Evolutionary conservation across 768 basidiomycete genomes (phyloP).

Genomic region (Boletus subparvulus): DNA sequence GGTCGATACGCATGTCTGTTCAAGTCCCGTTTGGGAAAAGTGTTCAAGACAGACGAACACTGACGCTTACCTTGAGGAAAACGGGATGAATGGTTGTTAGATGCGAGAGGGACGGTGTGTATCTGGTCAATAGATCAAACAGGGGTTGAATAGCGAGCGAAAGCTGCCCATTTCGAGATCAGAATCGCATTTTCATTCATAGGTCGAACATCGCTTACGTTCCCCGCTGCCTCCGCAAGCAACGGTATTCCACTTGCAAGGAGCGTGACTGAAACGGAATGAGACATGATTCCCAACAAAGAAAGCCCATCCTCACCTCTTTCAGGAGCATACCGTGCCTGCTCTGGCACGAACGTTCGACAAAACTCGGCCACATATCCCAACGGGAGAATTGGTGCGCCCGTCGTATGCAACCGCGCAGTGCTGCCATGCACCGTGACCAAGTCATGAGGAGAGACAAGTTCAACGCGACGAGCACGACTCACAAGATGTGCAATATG

Average conservation of each 20-base stretch:
- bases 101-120: conserved; percentile 52
- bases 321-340: conserved; percentile 67
- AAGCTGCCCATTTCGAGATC: conserved; percentile 35
- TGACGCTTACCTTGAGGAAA: conserved; percentile 55
- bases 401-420: conserved; percentile 50
- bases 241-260: conserved; percentile 64
- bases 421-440: conserved; percentile 39
- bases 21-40: background rate
- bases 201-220: conserved; percentile 43
- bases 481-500: conserved; percentile 72
- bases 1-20: conserved; percentile 56
- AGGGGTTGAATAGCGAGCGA: conserved; percentile 57
- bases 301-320: conserved; percentile 44
- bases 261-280: conserved; percentile 49
- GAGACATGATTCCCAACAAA: background rate
- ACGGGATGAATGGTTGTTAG: conserved; percentile 71
- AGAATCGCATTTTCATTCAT: background rate
- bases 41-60: background rate
- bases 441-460: background rate
- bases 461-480: background rate
- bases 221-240: conserved; percentile 46
- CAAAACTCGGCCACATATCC: conserved; percentile 58
- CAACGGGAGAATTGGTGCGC: conserved; percentile 41
- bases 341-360: conserved; percentile 55
- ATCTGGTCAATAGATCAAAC: conserved; percentile 58